Evolutionary conservation across 1,284 basidiomycete species (phyloP), one percentile per base, ranked within the genome.

Genomic region (Quambalaria eucalypti): DNA sequence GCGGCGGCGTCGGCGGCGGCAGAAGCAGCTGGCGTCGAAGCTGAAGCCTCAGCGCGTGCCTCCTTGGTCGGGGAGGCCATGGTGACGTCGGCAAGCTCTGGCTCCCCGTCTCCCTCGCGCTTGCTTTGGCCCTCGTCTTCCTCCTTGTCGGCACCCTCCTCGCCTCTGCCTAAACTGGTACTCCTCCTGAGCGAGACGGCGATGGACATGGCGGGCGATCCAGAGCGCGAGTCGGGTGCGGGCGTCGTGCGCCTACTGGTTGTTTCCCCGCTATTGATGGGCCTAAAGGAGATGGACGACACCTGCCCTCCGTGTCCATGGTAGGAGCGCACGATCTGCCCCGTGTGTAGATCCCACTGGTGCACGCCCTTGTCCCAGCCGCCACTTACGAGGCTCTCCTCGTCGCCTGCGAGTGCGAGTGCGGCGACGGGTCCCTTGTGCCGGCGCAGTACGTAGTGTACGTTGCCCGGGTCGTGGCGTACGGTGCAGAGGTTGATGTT

Each of bases 281-380:
- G 91, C 52, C 88, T 82, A 28, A 95, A 82, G 19, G 86, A 83
- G 40, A 97, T 78, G 12, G 85, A 83, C 2, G 89, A 85, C 10
- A 98, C 82, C 73, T 97, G 92, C 2, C 90, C 85, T 26, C 86
- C 85, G 70, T 95, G 90, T 0, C 86, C 83, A 0, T 83, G 84
- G 69, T 88, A 97, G 38, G 81, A 83, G 44, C 91, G 83, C 4
- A 86, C 82, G 30, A 81, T 79, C 64, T 88, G 82, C 1, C 95
- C 95, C 0, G 87, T 93, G 70, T 98, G 88, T 48, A 98, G 81
- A 77, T 98, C 93, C 93, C 95, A 98, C 83, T 95, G 88, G 55
- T 85, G 80, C 3, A 91, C 86, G 59, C 87, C 84, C 2, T 89
- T 87, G 73, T 98, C 95, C 92, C 92, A 97, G 2, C 90, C 87